Evolutionary conservation across 2,329 filamentous ascomycete genomes (phyloP).

Genomic region (Clonostachys sp.): DNA sequence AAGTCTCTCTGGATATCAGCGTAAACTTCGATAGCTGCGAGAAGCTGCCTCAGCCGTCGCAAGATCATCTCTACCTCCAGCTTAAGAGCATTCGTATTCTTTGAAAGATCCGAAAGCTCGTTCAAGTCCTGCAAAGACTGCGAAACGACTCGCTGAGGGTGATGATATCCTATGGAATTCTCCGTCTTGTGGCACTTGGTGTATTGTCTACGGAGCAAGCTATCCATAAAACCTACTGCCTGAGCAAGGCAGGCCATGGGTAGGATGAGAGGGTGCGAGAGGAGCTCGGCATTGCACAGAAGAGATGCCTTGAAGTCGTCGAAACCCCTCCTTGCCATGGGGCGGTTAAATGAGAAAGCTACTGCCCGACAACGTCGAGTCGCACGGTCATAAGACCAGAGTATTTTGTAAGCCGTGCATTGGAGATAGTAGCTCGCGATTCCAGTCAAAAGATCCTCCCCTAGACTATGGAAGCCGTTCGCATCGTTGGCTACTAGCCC

Average conservation of each 20-base stretch:
- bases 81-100: neutral
- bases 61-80: neutral
- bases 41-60: neutral
- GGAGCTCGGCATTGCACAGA: neutral
- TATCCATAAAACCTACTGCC: neutral
- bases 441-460: neutral
- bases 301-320: neutral
- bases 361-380: neutral
- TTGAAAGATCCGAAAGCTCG: neutral
- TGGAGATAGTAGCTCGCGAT: neutral
- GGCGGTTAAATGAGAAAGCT: neutral
- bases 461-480: neutral
- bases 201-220: neutral
- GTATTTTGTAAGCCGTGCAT: neutral
- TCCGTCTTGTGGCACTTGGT: neutral
- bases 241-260: neutral
- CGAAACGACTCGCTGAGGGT: neutral
- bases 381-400: neutral
- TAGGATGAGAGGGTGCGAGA: neutral
- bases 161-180: too few species aligned
- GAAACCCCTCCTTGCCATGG: neutral
- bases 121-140: neutral
- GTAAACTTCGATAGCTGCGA: neutral
- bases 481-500: neutral
- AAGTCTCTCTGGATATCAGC: neutral